phyloP scores from a whole-genome alignment of 495 filamentous ascomycete species.

The Baudoinia panamericana region DNA sequence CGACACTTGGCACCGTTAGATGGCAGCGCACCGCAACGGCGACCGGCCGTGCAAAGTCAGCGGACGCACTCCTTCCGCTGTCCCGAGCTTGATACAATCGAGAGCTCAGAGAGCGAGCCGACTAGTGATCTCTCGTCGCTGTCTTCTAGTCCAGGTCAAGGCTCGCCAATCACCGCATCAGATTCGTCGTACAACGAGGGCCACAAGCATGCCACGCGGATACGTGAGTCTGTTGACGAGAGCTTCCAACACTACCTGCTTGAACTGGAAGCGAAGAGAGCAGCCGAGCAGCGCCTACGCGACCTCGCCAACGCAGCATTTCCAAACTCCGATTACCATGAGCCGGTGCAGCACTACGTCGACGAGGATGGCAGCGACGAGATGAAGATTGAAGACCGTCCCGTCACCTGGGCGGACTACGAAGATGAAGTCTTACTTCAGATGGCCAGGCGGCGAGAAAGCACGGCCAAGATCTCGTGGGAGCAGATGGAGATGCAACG shows the following conservation, averaged over 20 bases:
- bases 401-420: conserved; percentile 19
- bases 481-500: conserved; percentile 33
- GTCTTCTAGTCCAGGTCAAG: conserved; percentile 36
- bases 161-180: conserved; percentile 25
- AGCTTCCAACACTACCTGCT: conserved; percentile 61
- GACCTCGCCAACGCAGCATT: conserved; percentile 60
- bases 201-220: conserved; percentile 32
- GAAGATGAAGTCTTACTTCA: conserved; percentile 22
- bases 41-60: conserved; percentile 22
- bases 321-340: conserved; percentile 50
- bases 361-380: conserved; percentile 35
- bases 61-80: conserved; percentile 44
- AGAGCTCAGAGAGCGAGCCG: conserved; percentile 43
- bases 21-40: conserved; percentile 4
- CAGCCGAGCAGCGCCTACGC: conserved; percentile 56
- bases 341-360: conserved; percentile 49
- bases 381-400: conserved; percentile 20
- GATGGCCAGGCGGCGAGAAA: conserved; percentile 18
- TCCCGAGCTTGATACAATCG: conserved; percentile 42
- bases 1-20: conserved; percentile 11
- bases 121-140: conserved; percentile 35
- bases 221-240: conserved; percentile 52
- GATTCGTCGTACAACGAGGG: conserved; percentile 21
- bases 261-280: conserved; percentile 59
- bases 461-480: conserved; percentile 29